phyloP scores from a whole-genome alignment of 495 filamentous ascomycete genomes.

The Pseudevernia furfuracea region DNA sequence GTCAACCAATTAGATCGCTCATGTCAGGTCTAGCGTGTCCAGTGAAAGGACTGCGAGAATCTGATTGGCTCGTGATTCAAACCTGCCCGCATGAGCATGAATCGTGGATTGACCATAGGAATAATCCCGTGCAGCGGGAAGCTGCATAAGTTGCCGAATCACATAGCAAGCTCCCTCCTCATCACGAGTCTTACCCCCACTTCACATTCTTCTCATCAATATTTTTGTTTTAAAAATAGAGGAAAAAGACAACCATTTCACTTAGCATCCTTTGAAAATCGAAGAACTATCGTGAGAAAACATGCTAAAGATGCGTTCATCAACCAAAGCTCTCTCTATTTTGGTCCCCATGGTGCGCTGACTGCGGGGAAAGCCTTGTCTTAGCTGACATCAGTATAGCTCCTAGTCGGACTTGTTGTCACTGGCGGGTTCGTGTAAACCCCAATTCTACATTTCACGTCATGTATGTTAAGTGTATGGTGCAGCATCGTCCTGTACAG shows the following conservation, averaged over 20 bases:
- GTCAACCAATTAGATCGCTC: too few relatives aligned
- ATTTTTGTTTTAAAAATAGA: too few relatives aligned
- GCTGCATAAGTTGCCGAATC: not conserved
- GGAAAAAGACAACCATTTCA: too few relatives aligned
- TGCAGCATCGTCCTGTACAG: slow-evolving; percentile 19
- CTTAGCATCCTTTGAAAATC: not conserved
- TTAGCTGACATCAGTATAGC: not conserved
- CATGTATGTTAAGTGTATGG: not conserved
- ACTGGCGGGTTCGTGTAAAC: not conserved
- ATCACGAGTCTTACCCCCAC: not conserved
- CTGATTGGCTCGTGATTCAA: too few relatives aligned
- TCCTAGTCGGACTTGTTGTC: not conserved
- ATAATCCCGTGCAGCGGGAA: not conserved
- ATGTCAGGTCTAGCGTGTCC: too few relatives aligned
- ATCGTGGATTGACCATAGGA: too few relatives aligned
- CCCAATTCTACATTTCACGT: not conserved
- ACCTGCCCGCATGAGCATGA: too few relatives aligned
- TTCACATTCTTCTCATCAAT: not conserved
- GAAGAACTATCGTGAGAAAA: not conserved
- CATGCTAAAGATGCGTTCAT: not conserved
- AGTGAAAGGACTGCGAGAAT: too few relatives aligned
- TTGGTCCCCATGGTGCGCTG: not conserved
- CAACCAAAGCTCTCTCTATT: not conserved
- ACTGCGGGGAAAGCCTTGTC: not conserved
- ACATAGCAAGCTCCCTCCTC: not conserved